Percentiles rank a stretch among this genome's conserved stretches.
Conservation (phyloP, 352 stramenopile species). For the Phytophthora brassicae region DNA sequence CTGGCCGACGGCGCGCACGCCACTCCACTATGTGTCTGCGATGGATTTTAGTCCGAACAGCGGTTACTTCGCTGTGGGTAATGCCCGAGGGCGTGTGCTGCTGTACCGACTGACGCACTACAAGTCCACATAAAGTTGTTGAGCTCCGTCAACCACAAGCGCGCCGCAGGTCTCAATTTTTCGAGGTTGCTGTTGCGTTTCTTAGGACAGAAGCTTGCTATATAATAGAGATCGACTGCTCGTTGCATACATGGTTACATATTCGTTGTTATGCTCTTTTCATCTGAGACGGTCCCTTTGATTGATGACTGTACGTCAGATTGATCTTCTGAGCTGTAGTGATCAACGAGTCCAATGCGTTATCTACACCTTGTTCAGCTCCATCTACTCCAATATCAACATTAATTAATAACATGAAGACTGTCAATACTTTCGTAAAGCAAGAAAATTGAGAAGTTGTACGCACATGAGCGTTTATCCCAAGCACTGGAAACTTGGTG, state of each 20-base stretch:
- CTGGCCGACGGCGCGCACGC: constrained; percentile 96
- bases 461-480: constrained; percentile 31
- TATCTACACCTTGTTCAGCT: constrained; percentile 45
- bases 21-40: constrained; percentile 95
- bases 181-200: constrained; percentile 19
- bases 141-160: constrained; percentile 22
- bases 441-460: neutral
- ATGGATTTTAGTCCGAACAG: constrained; percentile 96
- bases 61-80: constrained; percentile 94
- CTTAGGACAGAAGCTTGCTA: constrained; percentile 36
- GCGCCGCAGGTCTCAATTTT: constrained; percentile 13
- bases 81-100: constrained; percentile 96
- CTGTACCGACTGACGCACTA: constrained; percentile 97
- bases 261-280: constrained; percentile 6
- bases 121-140: constrained; percentile 73
- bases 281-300: constrained; percentile 10
- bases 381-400: constrained; percentile 13
- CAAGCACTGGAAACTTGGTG: constrained; percentile 46
- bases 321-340: constrained; percentile 63
- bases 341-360: constrained; percentile 60
- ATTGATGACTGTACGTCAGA: constrained; percentile 40
- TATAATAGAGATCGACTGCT: constrained; percentile 45
- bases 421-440: neutral
- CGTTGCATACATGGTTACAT: constrained; percentile 18
- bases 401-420: no score